phyloP scores from a whole-genome alignment of 2,329 filamentous ascomycete species.

The Beauveria sp. region DNA sequence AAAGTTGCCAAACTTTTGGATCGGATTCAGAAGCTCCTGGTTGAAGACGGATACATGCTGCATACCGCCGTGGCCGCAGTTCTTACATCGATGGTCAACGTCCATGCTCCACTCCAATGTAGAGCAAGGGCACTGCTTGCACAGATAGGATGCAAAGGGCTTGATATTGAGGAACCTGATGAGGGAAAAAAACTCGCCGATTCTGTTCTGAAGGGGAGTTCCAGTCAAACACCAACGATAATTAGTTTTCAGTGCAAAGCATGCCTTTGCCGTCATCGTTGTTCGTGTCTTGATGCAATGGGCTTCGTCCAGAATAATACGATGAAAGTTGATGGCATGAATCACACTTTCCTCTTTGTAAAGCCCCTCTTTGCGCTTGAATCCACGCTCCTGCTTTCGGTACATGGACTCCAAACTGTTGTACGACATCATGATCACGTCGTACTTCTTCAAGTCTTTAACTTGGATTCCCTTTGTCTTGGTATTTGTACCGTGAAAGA shows the following conservation, averaged over 20 bases:
- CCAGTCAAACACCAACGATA: slow-evolving; percentile 97
- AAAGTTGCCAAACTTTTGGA: slow-evolving; percentile 52
- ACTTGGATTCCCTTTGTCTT: slow-evolving; percentile 71
- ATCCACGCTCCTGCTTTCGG: slow-evolving; percentile 87
- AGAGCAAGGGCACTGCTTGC: slow-evolving; percentile 76
- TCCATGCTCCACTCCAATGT: slow-evolving; percentile 78
- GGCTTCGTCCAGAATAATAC: slow-evolving; percentile 88
- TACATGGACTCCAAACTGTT: slow-evolving; percentile 85
- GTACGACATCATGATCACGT: slow-evolving; percentile 98
- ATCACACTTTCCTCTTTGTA: slow-evolving; percentile 75
- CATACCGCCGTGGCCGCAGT: slow-evolving; percentile 46
- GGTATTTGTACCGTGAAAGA: slow-evolving; percentile 80
- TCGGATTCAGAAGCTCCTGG: slow-evolving; percentile 86
- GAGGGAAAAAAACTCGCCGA: slow-evolving; percentile 93
- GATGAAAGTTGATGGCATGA: slow-evolving; percentile 80
- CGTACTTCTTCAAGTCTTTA: slow-evolving; percentile 70
- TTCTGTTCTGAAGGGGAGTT: slow-evolving; percentile 92
- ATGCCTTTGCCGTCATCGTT: slow-evolving; percentile 89
- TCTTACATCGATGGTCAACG: slow-evolving; percentile 59
- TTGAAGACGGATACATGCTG: slow-evolving; percentile 64
- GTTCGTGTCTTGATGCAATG: slow-evolving; percentile 89
- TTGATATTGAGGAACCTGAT: slow-evolving; percentile 83
- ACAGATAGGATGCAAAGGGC: slow-evolving; percentile 91
- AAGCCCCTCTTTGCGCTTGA: slow-evolving; percentile 69
- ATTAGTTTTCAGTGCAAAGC: slow-evolving; percentile 77